Conservation (phyloP, 2,329 filamentous ascomycete species). For the Cercospora beticola region DNA sequence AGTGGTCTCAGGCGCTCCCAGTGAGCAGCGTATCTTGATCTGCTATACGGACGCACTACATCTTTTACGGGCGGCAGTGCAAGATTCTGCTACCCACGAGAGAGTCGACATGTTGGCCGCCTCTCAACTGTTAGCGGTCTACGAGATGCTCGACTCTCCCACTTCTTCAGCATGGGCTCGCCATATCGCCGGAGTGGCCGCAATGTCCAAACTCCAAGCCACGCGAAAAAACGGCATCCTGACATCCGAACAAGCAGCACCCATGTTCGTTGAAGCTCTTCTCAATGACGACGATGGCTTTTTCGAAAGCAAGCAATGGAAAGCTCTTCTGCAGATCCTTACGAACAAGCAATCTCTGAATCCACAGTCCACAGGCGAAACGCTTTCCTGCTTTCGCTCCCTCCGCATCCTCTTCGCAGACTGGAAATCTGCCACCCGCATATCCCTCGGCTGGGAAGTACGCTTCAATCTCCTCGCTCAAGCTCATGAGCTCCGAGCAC, state of each 20-base stretch:
- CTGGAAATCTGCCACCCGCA: neutral
- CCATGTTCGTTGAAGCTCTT: slow-evolving; percentile 22
- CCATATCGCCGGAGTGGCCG: slow-evolving; percentile 19
- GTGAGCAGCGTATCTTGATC: slow-evolving; percentile 11
- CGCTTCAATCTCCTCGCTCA: slow-evolving; percentile 11
- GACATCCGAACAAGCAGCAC: slow-evolving; percentile 13
- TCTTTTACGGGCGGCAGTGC: slow-evolving; percentile 13
- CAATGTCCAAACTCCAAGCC: slow-evolving; percentile 16
- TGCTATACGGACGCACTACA: slow-evolving; percentile 19
- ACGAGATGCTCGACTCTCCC: slow-evolving; percentile 20
- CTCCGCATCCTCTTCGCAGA: slow-evolving; percentile 15
- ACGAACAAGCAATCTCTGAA: slow-evolving; percentile 12
- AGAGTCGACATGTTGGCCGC: slow-evolving; percentile 20
- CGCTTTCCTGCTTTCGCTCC: slow-evolving; percentile 13
- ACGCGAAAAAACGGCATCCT: neutral
- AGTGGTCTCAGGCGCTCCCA: slow-evolving; percentile 14
- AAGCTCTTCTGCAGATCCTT: slow-evolving; percentile 12
- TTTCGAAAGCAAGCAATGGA: slow-evolving; percentile 20
- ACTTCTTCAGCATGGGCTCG: slow-evolving; percentile 10
- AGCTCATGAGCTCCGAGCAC: slow-evolving; percentile 17
- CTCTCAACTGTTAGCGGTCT: slow-evolving; percentile 17
- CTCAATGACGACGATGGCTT: slow-evolving; percentile 16
- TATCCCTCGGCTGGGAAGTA: slow-evolving; percentile 1
- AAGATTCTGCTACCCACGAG: slow-evolving; percentile 12
- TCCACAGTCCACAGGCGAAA: slow-evolving; percentile 11